Percentiles rank a stretch among this genome's conserved stretches.
Evolutionary conservation across 306 rosid genomes (phyloP).

Genomic region (Lathyrus oleraceus): DNA sequence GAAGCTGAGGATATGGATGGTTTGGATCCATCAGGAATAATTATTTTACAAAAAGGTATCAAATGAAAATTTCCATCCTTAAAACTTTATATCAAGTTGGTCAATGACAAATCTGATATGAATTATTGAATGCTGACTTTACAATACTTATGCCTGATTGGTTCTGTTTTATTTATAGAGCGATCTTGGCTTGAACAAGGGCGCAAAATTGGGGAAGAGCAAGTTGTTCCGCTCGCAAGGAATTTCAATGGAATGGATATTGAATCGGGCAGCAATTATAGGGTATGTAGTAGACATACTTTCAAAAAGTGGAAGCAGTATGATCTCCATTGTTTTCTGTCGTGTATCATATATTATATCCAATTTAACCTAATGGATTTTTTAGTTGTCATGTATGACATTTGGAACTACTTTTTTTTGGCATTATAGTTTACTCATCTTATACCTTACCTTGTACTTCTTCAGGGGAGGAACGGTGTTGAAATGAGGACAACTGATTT

Average conservation of each 20-base stretch:
- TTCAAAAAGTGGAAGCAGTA: conserved; percentile 5
- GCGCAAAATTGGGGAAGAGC: conserved; percentile 69
- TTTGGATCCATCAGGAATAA: conserved; percentile 89
- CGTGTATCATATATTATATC: neutral
- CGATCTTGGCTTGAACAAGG: conserved; percentile 97
- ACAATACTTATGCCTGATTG: conserved; percentile 5
- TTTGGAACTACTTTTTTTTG: neutral
- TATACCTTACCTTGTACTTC: conserved; percentile 22
- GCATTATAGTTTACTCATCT: conserved; percentile 11
- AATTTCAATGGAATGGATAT: conserved; percentile 66
- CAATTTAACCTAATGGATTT: conserved; percentile 23
- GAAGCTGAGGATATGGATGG: conserved; percentile 95
- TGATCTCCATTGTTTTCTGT: neutral
- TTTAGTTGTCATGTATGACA: conserved; percentile 20
- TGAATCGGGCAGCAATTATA: conserved; percentile 55
- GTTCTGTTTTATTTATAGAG: conserved; percentile 49
- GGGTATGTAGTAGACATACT: conserved; percentile 48
- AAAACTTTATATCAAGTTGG: conserved; percentile 20
- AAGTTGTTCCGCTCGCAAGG: conserved; percentile 87
- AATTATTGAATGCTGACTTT: conserved; percentile 10
- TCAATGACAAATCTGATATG: conserved; percentile 1
- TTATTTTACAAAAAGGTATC: conserved; percentile 83
- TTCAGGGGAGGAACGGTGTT: conserved; percentile 56
- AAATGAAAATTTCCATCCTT: conserved; percentile 11
- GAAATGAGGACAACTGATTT: conserved; percentile 60